These are phyloP conservation scores for Wickerhamomyces bisporus DNA, from an alignment of 805 yeast species.

Conservation along the genomic window DNA sequence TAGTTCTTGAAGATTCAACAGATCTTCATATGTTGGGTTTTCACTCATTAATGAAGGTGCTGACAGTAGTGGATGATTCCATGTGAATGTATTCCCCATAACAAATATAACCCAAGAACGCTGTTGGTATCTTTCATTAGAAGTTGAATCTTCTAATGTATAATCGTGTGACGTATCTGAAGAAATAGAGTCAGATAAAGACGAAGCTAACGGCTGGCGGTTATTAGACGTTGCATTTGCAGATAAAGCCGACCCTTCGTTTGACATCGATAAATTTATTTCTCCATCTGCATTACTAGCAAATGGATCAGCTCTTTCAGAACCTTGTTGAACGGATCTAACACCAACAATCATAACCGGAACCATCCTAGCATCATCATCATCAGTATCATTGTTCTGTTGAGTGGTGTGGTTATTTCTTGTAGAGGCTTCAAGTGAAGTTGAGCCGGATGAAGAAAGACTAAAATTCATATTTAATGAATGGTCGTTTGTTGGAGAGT, in stretches of 20 bases:
- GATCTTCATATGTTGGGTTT: conserved; percentile 46
- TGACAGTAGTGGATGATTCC: conserved; percentile 41
- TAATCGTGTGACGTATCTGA: background rate
- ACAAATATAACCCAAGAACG: conserved; percentile 61
- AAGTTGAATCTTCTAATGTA: conserved; percentile 1
- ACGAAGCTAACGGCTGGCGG: no score
- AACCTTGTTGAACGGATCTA: conserved; percentile 30
- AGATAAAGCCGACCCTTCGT: background rate
- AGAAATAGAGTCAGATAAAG: no score
- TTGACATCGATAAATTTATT: conserved; percentile 12
- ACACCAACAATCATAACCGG: conserved; percentile 49
- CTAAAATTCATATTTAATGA: background rate
- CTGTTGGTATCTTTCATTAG: conserved; percentile 14
- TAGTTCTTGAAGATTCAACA: conserved; percentile 41
- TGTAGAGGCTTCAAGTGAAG: background rate
- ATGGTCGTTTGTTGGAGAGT: background rate
- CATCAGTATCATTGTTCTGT: background rate
- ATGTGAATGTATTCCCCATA: conserved; percentile 50
- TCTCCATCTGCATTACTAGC: conserved; percentile 10
- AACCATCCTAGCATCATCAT: conserved; percentile 18
- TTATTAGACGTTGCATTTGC: background rate
- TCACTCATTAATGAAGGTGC: conserved; percentile 45
- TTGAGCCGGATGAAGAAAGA: background rate
- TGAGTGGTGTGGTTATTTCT: conserved; percentile 1
- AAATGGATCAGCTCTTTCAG: conserved; percentile 6